Conservation (phyloP, 164 flowering plant genomes). For the Vitis rupestris region DNA sequence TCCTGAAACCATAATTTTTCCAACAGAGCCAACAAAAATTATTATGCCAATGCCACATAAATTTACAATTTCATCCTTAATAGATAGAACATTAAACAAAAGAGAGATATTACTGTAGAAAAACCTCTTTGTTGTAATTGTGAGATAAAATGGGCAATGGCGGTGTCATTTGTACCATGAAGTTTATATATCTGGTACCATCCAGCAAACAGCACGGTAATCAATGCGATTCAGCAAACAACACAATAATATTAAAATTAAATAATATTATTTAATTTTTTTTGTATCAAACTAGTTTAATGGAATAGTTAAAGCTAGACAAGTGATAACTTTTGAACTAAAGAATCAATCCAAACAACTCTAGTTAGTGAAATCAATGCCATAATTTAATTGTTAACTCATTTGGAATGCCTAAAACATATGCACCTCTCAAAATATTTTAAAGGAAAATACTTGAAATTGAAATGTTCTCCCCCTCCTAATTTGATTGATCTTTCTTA, state of each 20-base stretch:
- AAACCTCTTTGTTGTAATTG: constrained; percentile 76
- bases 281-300: too few relatives aligned
- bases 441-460: too few relatives aligned
- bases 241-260: not conserved
- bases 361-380: constrained; percentile 5
- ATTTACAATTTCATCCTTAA: not conserved
- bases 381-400: too few relatives aligned
- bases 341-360: too few relatives aligned
- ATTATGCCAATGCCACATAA: too few relatives aligned
- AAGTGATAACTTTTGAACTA: too few relatives aligned
- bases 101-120: constrained; percentile 47
- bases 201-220: constrained; percentile 47
- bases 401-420: too few relatives aligned
- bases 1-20: constrained; percentile 43
- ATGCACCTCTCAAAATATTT: too few relatives aligned
- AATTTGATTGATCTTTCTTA: too few relatives aligned
- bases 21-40: not conserved
- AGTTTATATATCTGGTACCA: constrained; percentile 81
- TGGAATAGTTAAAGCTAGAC: too few relatives aligned
- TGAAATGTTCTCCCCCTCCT: too few relatives aligned
- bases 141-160: constrained; percentile 51
- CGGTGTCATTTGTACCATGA: constrained; percentile 66
- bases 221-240: constrained; percentile 38
- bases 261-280: too few relatives aligned
- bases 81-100: not conserved